Base-by-base conservation (phyloP, 768 basidiomycete species). In the Filobasidium wieringae region DNA sequence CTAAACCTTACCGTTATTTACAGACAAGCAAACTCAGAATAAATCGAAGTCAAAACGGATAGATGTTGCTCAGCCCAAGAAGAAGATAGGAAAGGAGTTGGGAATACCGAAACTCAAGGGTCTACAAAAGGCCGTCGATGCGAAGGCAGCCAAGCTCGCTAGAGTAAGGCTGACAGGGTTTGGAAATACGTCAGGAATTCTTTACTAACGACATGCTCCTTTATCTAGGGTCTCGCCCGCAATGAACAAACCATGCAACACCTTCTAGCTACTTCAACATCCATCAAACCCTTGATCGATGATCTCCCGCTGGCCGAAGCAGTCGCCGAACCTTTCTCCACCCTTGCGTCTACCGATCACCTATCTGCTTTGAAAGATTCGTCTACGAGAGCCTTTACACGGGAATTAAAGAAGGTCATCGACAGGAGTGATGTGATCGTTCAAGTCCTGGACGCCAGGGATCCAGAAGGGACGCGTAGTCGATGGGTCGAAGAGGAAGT, bases 401-500 rank as follows among this genome's bases (percentile, higher is more conserved):
- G 86, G 36, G 79, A 85, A 1, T 74, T 97, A 24, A 84, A 89
- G 74, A 90, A 87, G 75, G 93, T 99, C 43, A 85, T 97, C 59
- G 91, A 95, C 63, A 80, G 91, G 67, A 85, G 86, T 63, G 92
- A 97, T 69, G 86, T 99, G 31, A 75, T 97, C 51, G 79, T 97
- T 43, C 84, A 78, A 66, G 77, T 78, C 0, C 78, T 97, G 15
- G 95, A 97, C 75, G 92, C 92, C 0, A 78, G 93, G 37, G 93
- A 97, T 77, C 93, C 95, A 1, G 86, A 93, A 58, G 92, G 93
- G 0, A 92, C 89, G 39, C 76, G 93, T 63, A 93, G 89, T 74
- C 79, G 85, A 52, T 79, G 93, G 36, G 90, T 97, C 4, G 95
- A 99, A 72, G 88, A 93, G 68, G 92, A 95, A 71, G 90, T 95